These are phyloP conservation scores for Thelonectria blattea DNA, from an alignment of 2,329 filamentous ascomycete genomes.

Conservation along the genomic window DNA sequence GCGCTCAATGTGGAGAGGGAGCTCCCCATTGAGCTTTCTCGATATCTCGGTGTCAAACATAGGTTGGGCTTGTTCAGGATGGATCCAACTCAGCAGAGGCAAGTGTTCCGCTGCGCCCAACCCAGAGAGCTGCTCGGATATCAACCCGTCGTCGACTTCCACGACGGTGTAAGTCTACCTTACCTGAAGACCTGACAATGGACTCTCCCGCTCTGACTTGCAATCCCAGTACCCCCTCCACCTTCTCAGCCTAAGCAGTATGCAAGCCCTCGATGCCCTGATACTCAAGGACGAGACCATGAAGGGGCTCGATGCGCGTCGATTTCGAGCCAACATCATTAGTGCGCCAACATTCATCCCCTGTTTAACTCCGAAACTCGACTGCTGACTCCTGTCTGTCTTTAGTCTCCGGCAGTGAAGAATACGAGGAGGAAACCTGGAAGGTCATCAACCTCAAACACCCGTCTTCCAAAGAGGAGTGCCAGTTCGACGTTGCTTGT, in stretches of 20 bases:
- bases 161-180: constrained; percentile 65
- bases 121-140: constrained; percentile 63
- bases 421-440: constrained; percentile 76
- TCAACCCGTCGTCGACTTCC: constrained; percentile 70
- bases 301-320: constrained; percentile 62
- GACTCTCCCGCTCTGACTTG: constrained; percentile 10
- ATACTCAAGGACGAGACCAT: constrained; percentile 57
- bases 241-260: constrained; percentile 68
- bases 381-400: constrained; percentile 5
- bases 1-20: constrained; percentile 65
- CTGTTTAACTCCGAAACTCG: neutral
- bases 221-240: constrained; percentile 68
- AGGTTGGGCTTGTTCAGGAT: constrained; percentile 72
- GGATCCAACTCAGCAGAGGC: constrained; percentile 61
- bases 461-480: constrained; percentile 30
- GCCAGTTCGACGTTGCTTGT: constrained; percentile 62
- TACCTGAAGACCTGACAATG: neutral
- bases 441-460: constrained; percentile 62
- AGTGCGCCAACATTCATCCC: constrained; percentile 45
- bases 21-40: constrained; percentile 65
- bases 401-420: constrained; percentile 63
- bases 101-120: constrained; percentile 67
- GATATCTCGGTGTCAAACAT: constrained; percentile 71
- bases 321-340: constrained; percentile 77
- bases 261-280: constrained; percentile 64